Conservation (phyloP, 2,329 filamentous ascomycete genomes). For the Fusarium hainanense region DNA sequence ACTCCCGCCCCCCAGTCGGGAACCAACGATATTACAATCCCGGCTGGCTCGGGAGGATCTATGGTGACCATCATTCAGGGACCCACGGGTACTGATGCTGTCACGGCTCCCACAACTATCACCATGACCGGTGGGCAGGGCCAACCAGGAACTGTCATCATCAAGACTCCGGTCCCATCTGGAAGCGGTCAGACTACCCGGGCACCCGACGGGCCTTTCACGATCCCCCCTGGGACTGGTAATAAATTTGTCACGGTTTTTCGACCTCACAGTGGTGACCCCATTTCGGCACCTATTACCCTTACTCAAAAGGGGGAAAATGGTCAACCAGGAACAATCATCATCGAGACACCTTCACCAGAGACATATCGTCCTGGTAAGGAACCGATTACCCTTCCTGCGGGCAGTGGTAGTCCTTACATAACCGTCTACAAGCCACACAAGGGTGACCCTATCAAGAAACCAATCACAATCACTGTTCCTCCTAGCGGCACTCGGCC, state of each 20-base stretch:
- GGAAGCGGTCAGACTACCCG: slow-evolving; percentile 6
- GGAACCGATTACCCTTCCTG: slow-evolving; percentile 23
- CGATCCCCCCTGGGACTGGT: slow-evolving; percentile 17
- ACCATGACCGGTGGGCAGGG: slow-evolving; percentile 8
- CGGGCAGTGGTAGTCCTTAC: slow-evolving; percentile 10
- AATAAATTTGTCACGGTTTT: slow-evolving; percentile 22
- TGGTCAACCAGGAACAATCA: slow-evolving; percentile 24
- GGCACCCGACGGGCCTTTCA: slow-evolving; percentile 16
- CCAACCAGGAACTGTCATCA: slow-evolving; percentile 29
- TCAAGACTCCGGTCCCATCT: slow-evolving; percentile 25
- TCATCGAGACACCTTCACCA: slow-evolving; percentile 27
- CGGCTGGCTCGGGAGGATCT: slow-evolving; percentile 16
- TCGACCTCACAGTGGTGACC: slow-evolving; percentile 30
- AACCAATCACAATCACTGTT: slow-evolving; percentile 19
- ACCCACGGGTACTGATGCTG: slow-evolving; percentile 24
- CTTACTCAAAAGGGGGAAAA: slow-evolving; percentile 27
- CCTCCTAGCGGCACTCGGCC: slow-evolving; percentile 8
- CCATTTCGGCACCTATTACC: slow-evolving; percentile 29
- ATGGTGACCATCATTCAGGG: slow-evolving; percentile 24
- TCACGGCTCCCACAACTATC: slow-evolving; percentile 21
- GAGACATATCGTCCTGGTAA: slow-evolving; percentile 12
- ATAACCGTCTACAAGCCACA: slow-evolving; percentile 27
- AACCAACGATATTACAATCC: slow-evolving; percentile 28
- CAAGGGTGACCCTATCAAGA: slow-evolving; percentile 10
- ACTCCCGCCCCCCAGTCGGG: slow-evolving; percentile 20